Base-by-base conservation (phyloP, 108 stramenopile genomes). In the Pseudonitzschia pungens region DNA sequence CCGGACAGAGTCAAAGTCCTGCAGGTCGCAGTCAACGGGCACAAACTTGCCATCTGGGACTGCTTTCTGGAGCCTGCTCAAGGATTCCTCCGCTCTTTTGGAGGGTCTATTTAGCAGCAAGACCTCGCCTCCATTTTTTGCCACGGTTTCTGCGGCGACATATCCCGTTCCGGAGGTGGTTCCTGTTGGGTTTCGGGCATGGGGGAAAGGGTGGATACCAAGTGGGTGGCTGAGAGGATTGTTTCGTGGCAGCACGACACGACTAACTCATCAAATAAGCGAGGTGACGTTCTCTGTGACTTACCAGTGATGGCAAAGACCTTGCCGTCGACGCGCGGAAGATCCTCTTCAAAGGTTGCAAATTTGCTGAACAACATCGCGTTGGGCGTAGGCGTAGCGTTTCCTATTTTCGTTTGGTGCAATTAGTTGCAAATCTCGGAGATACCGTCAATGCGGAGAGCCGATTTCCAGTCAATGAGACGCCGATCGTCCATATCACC, bases 1-100 rank as follows among this genome's bases (percentile, higher is more conserved):
- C n/a, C 70, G 75, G 67, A 83, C 81, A 27, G 62, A 66, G 1
- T 63, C 72, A 63, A 86, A 80, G 20, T 70, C 63, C 65, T 70
- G 75, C 7, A 86, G 58, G 60, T 86, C 84, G 56, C 84, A 86
- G 21, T 73, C 76, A 29, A 86, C 74, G 24, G 84, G 41, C 18
- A 65, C 70, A 54, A 81, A 63, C 9, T 69, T 78, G 14, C 70
- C 70, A 28, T 72, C 48, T 6, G 69, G 69, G 20, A 65, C 52
- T 28, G 55, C 62, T 0, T 29, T 63, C 43, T 70, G 70, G 48
- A 77, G 50, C 10, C 41, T 59, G 4, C 16, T 53, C 50, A 70
- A 29, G n/a, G 43, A 40, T 8, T 32, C 29, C 24, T 36, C 50
- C 21, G 55, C 36, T 10, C 77, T 72, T 10, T 20, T 14, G 3